Base-by-base conservation (phyloP, 345 rosid species). In the Viola odorata region DNA sequence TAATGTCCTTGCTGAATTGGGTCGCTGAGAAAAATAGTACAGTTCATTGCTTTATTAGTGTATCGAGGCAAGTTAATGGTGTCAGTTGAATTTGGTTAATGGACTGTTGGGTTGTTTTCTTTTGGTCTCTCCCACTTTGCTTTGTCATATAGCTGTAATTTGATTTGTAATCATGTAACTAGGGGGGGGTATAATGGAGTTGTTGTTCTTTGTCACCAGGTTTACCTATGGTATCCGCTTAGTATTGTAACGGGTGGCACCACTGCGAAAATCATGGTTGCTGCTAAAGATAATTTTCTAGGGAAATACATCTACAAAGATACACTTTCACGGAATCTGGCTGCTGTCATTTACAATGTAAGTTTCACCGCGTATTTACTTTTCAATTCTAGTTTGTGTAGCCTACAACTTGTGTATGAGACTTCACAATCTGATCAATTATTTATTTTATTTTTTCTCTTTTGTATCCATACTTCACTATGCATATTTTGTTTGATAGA, bases 281-380 rank as follows among this genome's bases (percentile, higher is more conserved):
- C 96, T 10, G 98, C 96, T 0, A 92, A 89, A 78, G 96, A 92
- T 60, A 92, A 84, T 60, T 84, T 92, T 66, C 55, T 92, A 55
- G 98, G 98, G 51, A 92, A 92, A 72, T 89, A 92, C 69, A 85
- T 92, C 32, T 92, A 87, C 78, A 92, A 87, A 71, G 96, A 92
- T 68, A 87, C 98, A 9, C 86, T 92, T 59, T 88, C 83, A 17
- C 80, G 96, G 68, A 92, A 92, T 75, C 82, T 89, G 32, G 96
- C 96, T 0, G 94, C 98, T 7, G 96, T 92, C 66, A 89, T 92
- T 59, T 92, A 89, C 81, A 81, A 69, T 53, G 96, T 92, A 75
- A 72, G 70, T 72, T 50, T 42, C 55, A 6, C 12, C 23, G 56
- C 55, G 1, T 0, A 1, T 23, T 23, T 23, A 23, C 32, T 0